Evolutionary conservation across 1,284 basidiomycete genomes (phyloP).

Genomic region (Marasmius fiardii): DNA sequence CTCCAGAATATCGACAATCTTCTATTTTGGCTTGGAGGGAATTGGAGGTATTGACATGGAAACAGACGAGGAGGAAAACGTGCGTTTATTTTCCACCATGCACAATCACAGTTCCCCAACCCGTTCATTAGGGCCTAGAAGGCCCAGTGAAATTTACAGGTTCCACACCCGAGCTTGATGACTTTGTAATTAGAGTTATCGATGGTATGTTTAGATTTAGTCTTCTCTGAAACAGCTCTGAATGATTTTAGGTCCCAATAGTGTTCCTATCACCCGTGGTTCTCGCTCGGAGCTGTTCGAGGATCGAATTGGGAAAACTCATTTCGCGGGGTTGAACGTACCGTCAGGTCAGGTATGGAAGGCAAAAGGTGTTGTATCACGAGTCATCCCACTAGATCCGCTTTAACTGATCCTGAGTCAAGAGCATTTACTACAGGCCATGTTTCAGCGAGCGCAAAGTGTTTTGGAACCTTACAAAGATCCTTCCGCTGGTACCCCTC

Average conservation of each 20-base stretch:
- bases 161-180: conserved; percentile 72
- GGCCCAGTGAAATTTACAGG: conserved; percentile 71
- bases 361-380: conserved; percentile 60
- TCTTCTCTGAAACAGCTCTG: background rate
- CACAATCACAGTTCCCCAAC: conserved; percentile 9
- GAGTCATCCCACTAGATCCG: background rate
- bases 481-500: conserved; percentile 39
- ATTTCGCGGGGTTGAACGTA: conserved; percentile 66
- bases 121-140: conserved; percentile 57
- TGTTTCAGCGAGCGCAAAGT: conserved; percentile 58
- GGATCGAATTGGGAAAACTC: conserved; percentile 67
- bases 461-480: conserved; percentile 56
- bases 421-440: conserved; percentile 68
- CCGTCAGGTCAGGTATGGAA: conserved; percentile 75
- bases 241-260: conserved; percentile 48
- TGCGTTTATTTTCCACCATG: conserved; percentile 29
- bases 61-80: conserved; percentile 70
- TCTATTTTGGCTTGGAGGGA: conserved; percentile 86
- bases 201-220: conserved; percentile 50
- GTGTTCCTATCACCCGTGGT: conserved; percentile 49
- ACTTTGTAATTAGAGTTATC: conserved; percentile 78
- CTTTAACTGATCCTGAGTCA: background rate
- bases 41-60: conserved; percentile 80
- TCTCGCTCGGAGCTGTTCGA: conserved; percentile 58
- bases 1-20: conserved; percentile 73